phyloP scores from a whole-genome alignment of 1,284 basidiomycete genomes.

The Dichomitus squalens region DNA sequence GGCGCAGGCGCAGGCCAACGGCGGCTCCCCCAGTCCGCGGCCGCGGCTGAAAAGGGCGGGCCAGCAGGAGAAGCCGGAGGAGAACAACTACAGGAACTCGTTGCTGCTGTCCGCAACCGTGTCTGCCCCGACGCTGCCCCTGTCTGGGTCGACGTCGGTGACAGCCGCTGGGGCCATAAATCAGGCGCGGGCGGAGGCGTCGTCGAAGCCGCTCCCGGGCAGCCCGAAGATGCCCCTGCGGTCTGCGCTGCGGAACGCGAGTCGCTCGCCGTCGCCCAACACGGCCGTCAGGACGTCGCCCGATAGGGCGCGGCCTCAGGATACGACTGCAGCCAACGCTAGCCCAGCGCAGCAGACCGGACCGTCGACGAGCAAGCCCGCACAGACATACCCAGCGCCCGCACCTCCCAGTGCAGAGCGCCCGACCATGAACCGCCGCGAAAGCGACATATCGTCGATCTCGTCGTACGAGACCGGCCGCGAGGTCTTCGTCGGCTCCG shows the following conservation, averaged over 20 bases:
- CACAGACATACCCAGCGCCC: no score
- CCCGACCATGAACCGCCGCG: constrained; percentile 7
- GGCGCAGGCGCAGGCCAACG: neutral
- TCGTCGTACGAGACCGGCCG: constrained; percentile 65
- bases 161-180: neutral
- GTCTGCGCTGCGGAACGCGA: constrained; percentile 61
- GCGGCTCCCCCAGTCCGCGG: neutral
- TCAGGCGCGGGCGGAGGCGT: neutral
- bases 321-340: no score
- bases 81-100: constrained; percentile 20
- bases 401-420: neutral
- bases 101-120: constrained; percentile 23
- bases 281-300: constrained; percentile 34
- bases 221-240: constrained; percentile 51
- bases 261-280: constrained; percentile 49
- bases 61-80: constrained; percentile 7
- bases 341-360: no score
- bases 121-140: constrained; percentile 24
- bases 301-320: no score
- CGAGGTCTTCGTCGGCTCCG: constrained; percentile 45
- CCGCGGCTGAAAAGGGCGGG: neutral
- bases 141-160: neutral
- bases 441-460: constrained; percentile 46
- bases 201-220: constrained; percentile 14
- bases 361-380: no score